Evolutionary conservation across 2,329 filamentous ascomycete species (phyloP), one percentile per base, ranked within the genome.

Genomic region (Massarina eburnea): DNA sequence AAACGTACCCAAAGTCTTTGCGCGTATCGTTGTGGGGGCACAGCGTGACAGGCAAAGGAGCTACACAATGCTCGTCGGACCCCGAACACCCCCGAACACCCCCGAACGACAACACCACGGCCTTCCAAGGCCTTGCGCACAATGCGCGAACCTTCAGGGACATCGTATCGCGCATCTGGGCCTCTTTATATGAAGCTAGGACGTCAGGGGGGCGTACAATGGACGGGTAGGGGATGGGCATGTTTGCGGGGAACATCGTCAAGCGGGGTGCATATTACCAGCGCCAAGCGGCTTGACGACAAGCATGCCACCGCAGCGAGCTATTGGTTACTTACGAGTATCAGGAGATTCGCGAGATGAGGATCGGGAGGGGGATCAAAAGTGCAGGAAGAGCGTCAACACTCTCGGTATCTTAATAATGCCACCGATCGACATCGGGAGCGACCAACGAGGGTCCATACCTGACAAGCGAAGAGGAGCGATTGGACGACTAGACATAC

Each of bases 1-100:
- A 26, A 76, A 52, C 42, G 64, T 72, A 19, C 75, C 76, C 14
- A 49, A 39, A 18, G 43, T 49, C 39, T 39, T 17, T 30, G 33
- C 9, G 26, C 33, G 41, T 46, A 52, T 49, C 2, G 20, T 41
- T 32, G 39, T 6, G 2, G 38, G n/a, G n/a, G n/a, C n/a, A n/a
- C n/a, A n/a, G n/a, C n/a, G n/a, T n/a, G 14, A 19, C 10, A 9
- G 20, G 19, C 15, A 24, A 3, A n/a, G 22, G 21, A 14, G 34
- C 21, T 35, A 3, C 27, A 10, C n/a, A 36, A 27, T 15, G 27
- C 33, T 36, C 2, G 18, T 39, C 15, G 12, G n/a, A n/a, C n/a
- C n/a, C n/a, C 27, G 27, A 14, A 30, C 12, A 5, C 27, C 24
- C 24, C 27, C 27, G 12, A 30, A 5, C 27, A 6, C 24, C 27